Conservation (phyloP, 768 basidiomycete species). For the Mrakia gelida region DNA sequence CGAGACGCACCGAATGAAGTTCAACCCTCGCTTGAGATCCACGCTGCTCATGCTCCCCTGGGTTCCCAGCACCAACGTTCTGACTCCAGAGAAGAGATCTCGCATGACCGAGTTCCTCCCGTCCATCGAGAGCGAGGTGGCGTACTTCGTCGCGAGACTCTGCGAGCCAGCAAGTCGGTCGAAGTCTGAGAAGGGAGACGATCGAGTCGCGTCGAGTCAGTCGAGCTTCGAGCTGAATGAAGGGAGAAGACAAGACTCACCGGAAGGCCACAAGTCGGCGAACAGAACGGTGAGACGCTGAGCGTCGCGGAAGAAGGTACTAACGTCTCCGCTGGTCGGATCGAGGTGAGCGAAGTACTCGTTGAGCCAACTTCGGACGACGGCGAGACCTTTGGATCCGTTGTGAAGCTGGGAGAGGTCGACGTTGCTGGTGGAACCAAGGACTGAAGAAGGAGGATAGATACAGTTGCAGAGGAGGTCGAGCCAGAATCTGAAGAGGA, state of each 20-base stretch:
- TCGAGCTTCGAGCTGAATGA: neutral
- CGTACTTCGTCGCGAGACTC: neutral
- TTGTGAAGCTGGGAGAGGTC: neutral
- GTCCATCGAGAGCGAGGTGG: neutral
- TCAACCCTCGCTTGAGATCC: neutral
- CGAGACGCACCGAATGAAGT: neutral
- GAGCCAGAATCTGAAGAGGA: conserved; percentile 1
- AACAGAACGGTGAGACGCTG: neutral
- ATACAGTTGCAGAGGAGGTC: neutral
- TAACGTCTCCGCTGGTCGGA: neutral
- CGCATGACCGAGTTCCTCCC: neutral
- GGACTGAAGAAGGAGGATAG: neutral
- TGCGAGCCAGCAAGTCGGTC: neutral
- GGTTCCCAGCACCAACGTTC: neutral
- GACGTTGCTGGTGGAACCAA: neutral
- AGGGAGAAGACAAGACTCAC: neutral
- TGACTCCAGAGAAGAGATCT: neutral
- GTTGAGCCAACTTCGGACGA: neutral
- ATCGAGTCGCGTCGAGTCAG: neutral
- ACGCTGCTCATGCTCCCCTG: neutral
- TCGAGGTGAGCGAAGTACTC: neutral
- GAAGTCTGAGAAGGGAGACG: neutral
- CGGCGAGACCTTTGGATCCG: neutral
- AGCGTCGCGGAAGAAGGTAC: neutral
- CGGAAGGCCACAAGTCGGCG: conserved; percentile 1